These are phyloP conservation scores for Schizophyllum amplum DNA, from an alignment of 1,284 basidiomycete species.

Conservation along the genomic window DNA sequence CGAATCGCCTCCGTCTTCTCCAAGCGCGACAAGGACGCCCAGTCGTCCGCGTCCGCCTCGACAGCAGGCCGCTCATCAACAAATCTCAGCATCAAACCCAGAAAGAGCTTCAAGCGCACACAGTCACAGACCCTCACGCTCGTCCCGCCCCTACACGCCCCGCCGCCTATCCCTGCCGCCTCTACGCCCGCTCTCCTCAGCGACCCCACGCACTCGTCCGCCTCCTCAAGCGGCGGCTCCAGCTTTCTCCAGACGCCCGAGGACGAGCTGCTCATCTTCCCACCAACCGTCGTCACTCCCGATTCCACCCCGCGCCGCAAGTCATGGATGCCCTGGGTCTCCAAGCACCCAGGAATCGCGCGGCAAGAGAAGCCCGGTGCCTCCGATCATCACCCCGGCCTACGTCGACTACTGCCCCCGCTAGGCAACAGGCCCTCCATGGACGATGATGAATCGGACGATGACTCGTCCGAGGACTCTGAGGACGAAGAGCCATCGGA, in stretches of 20 bases:
- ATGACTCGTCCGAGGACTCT: conserved; percentile 11
- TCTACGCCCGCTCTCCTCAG: conserved; percentile 22
- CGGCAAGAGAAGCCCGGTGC: background rate
- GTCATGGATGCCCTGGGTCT: conserved; percentile 46
- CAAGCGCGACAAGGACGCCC: conserved; percentile 43
- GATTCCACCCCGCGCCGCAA: conserved; percentile 22
- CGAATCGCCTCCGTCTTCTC: conserved; percentile 44
- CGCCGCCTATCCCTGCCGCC: conserved; percentile 13
- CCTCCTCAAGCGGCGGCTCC: conserved; percentile 52
- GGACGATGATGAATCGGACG: conserved; percentile 12
- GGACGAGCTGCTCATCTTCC: conserved; percentile 34
- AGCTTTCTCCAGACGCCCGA: conserved; percentile 56
- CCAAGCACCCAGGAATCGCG: conserved; percentile 24
- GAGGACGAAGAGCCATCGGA: conserved; percentile 14
- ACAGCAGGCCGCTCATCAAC: conserved; percentile 15
- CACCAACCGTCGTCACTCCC: conserved; percentile 10
- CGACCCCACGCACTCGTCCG: conserved; percentile 37
- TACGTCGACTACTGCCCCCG: background rate
- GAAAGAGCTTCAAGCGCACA: background rate
- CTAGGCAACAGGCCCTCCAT: background rate
- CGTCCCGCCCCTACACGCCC: conserved; percentile 10
- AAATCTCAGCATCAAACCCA: conserved; percentile 2
- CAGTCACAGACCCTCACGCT: conserved; percentile 6
- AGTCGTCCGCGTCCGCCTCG: conserved; percentile 12
- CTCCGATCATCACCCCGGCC: background rate